Evolutionary conservation across 306 rosid genomes (phyloP), one percentile per base, ranked within the genome.

Genomic region (Oxytropis ochrocephala): DNA sequence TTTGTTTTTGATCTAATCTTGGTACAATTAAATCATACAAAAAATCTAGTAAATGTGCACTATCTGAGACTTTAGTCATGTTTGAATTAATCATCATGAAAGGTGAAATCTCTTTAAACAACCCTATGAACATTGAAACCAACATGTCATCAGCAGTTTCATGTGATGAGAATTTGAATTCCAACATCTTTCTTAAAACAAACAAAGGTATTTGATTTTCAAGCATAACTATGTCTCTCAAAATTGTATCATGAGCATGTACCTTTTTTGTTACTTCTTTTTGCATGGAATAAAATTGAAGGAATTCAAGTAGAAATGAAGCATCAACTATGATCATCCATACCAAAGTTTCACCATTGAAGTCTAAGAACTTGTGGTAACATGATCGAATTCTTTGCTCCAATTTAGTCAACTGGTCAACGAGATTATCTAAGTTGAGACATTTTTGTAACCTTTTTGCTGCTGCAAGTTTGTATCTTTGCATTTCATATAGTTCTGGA

Each of bases 281-380:
- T 52, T 76, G 53, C 3, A 78, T 59, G 2, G 89, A 84, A 49
- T 75, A 89, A 44, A 83, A 66, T 55, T 77, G 84, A 75, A 89
- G 88, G 65, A 92, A 72, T 64, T 92, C 95, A 0, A 87, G 92
- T 77, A 92, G 74, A 67, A 92, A 89, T 0, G 86, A 87, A 21
- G 92, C 92, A 14, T 87, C 95, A 2, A 86, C 81, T 1, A 84
- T 85, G 85, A 92, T 83, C 88, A 84, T 87, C 96, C 98, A 92
- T 36, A 83, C 84, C 48, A 87, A 56, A 0, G 91, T 92, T 72
- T 92, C 96, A 0, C 88, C 80, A 13, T 78, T 83, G 65, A 89
- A 81, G 35, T 87, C 85, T 70, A 92, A 75, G 82, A 71, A 89
- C 79, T 81, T 89, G 82, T 89, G 96, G 69, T 87, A 92, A 69